Percentiles rank a stretch among this genome's conserved stretches.
Evolutionary conservation across 495 filamentous ascomycete species (phyloP).

Genomic region (Pyrenopolyporus hunteri): DNA sequence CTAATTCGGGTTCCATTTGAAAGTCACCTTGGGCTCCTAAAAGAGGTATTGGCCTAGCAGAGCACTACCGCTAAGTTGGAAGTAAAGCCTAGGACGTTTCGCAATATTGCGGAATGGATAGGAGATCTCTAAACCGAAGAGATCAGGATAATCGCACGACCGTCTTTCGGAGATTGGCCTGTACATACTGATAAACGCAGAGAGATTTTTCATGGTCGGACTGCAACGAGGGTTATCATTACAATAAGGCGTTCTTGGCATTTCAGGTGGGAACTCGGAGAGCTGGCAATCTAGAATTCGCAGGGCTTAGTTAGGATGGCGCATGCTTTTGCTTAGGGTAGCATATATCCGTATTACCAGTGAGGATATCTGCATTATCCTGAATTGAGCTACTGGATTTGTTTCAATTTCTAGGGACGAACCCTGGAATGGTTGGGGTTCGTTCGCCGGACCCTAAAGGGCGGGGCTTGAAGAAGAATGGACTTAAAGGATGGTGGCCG

Average conservation of each 20-base stretch:
- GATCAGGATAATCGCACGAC: slow-evolving; percentile 2
- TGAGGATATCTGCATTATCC: slow-evolving; percentile 9
- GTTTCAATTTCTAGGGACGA: background rate
- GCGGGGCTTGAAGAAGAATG: no score
- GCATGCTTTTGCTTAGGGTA: slow-evolving; percentile 19
- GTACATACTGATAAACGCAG: slow-evolving; percentile 14
- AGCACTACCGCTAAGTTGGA: no score
- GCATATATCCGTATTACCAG: background rate
- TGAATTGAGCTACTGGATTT: background rate
- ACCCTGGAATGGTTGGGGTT: background rate
- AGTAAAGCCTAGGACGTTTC: background rate
- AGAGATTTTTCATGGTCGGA: background rate
- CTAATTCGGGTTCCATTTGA: background rate
- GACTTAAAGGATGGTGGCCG: no score
- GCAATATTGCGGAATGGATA: slow-evolving; percentile 17
- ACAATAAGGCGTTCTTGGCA: slow-evolving; percentile 29
- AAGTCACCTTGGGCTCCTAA: background rate
- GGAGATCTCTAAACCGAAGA: slow-evolving; percentile 8
- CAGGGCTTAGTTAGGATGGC: slow-evolving; percentile 17
- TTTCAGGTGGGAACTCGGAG: slow-evolving; percentile 5
- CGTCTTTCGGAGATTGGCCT: slow-evolving; percentile 2
- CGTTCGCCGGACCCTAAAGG: no score
- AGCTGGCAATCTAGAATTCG: slow-evolving; percentile 5
- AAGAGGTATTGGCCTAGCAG: background rate
- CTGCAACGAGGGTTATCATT: slow-evolving; percentile 10